Conservation (phyloP, 2,329 filamentous ascomycete genomes). For the Endothia cerciana region DNA sequence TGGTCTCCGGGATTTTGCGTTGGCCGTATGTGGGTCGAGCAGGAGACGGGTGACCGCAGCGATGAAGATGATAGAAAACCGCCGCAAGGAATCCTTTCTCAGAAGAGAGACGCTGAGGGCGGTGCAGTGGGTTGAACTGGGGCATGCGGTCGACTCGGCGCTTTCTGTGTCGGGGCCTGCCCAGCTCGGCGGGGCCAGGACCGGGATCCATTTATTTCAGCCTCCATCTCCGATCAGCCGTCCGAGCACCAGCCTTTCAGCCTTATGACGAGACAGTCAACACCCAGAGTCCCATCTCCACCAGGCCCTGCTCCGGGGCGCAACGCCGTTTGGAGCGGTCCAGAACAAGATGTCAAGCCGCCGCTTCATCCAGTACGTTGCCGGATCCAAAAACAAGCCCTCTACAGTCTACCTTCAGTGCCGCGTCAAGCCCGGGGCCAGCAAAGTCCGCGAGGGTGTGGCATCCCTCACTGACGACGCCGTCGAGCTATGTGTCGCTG, state of each 20-base stretch:
- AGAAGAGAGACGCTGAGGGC: too few species aligned
- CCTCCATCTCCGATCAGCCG: background rate
- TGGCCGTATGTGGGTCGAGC: background rate
- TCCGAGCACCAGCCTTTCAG: background rate
- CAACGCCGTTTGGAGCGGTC: too few species aligned
- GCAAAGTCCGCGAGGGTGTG: slow-evolving; percentile 64
- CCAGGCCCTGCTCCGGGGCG: background rate
- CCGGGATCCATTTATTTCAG: background rate
- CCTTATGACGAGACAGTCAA: background rate
- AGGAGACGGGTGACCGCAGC: background rate
- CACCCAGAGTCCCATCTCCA: background rate
- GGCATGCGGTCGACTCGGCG: background rate
- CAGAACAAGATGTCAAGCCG: slow-evolving; percentile 47
- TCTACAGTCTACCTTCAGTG: slow-evolving; percentile 63
- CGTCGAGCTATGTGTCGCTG: slow-evolving; percentile 68
- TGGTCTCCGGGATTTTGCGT: background rate
- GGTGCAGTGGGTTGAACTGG: too few species aligned
- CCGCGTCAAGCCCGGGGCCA: slow-evolving; percentile 69
- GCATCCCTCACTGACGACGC: slow-evolving; percentile 56
- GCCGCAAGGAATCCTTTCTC: too few species aligned
- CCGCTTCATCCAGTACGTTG: slow-evolving; percentile 44
- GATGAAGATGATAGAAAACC: background rate
- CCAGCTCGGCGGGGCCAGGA: background rate
- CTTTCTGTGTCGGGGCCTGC: background rate
- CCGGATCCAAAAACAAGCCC: slow-evolving; percentile 50